phyloP scores from a whole-genome alignment of 2,329 filamentous ascomycete species.

The Claviceps digitariae region DNA sequence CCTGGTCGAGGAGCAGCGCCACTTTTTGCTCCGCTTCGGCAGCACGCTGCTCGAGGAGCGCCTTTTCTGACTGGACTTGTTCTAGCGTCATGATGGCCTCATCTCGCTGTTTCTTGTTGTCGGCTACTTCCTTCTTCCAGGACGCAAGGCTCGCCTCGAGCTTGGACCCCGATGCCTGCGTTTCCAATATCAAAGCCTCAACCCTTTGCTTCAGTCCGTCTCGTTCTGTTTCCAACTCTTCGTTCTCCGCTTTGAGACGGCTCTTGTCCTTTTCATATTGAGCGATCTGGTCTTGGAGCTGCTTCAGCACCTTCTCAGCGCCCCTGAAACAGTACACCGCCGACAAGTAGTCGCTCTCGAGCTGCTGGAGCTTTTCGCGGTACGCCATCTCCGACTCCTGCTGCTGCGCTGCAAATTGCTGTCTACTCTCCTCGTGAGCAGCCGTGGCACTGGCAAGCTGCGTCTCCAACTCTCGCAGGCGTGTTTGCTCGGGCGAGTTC shows the following conservation, averaged over 20 bases:
- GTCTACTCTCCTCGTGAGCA: conserved; percentile 75
- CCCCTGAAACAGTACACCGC: conserved; percentile 97
- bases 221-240: conserved; percentile 66
- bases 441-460: conserved; percentile 66
- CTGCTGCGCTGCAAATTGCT: conserved; percentile 61
- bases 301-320: conserved; percentile 97
- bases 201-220: conserved; percentile 54
- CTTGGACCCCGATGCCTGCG: conserved; percentile 48
- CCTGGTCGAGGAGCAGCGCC: conserved; percentile 81
- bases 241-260: conserved; percentile 67
- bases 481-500: conserved; percentile 65
- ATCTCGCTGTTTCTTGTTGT: conserved; percentile 56
- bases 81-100: conserved; percentile 52
- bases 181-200: conserved; percentile 52
- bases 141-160: conserved; percentile 59
- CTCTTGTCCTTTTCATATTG: conserved; percentile 81
- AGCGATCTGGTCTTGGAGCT: conserved; percentile 93
- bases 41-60: conserved; percentile 67
- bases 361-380: conserved; percentile 81
- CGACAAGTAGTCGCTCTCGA: conserved; percentile 95
- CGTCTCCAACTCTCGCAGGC: conserved; percentile 74
- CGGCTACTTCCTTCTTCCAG: conserved; percentile 56
- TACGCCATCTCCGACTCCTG: conserved; percentile 82
- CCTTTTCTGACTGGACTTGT: conserved; percentile 71
- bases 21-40: conserved; percentile 88